Conservation (phyloP, 441 rosid species). For the Gossypium laxum region DNA sequence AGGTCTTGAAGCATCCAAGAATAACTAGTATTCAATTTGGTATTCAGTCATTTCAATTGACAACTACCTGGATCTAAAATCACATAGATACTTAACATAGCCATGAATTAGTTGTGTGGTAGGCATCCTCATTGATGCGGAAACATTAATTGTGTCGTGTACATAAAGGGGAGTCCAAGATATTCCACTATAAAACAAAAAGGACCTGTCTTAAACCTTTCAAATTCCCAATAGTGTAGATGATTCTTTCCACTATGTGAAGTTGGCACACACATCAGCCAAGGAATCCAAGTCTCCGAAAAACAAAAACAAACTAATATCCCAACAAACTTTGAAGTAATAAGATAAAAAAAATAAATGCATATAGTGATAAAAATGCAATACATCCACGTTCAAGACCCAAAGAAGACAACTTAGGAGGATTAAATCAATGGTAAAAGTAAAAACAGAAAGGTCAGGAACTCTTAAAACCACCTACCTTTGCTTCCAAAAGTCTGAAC, state of each 20-base stretch:
- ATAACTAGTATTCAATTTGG: not conserved
- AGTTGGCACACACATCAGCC: not conserved
- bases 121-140: not conserved
- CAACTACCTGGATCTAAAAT: slow-evolving; percentile 1
- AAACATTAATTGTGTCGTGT: not conserved
- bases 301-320: not conserved
- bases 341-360: not conserved
- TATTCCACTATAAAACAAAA: not conserved
- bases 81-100: not conserved
- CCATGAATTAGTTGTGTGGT: slow-evolving; percentile 2
- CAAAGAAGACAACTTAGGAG: not conserved
- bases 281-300: not conserved
- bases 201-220: slow-evolving; percentile 2
- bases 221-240: not conserved
- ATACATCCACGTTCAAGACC: slow-evolving; percentile 6
- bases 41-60: not conserved
- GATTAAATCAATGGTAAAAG: not conserved
- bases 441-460: not conserved
- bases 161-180: not conserved
- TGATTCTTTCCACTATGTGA: slow-evolving; percentile 2
- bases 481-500: not conserved
- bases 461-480: slow-evolving; percentile 5
- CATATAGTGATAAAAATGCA: not conserved
- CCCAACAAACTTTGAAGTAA: not conserved
- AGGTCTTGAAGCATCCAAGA: not conserved